These are phyloP conservation scores for Rubus idaeus DNA, from an alignment of 306 rosid species.

Conservation along the genomic window DNA sequence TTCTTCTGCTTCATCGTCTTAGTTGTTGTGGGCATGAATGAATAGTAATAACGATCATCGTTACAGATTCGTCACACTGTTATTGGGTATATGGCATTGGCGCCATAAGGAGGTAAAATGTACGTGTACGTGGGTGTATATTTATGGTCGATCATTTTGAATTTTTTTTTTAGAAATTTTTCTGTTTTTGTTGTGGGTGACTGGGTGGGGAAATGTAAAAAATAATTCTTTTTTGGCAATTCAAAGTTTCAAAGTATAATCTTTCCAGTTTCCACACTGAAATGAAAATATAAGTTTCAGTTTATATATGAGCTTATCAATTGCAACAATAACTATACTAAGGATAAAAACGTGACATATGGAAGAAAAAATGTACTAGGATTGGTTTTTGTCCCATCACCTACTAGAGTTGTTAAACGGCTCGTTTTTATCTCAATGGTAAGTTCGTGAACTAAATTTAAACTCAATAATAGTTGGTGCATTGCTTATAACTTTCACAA, in stretches of 20 bases:
- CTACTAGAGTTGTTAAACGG: too few relatives aligned
- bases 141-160: slow-evolving; percentile 38
- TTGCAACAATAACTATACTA: too few relatives aligned
- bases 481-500: too few relatives aligned
- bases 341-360: too few relatives aligned
- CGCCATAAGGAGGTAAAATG: slow-evolving; percentile 15
- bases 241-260: slow-evolving; percentile 27
- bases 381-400: too few relatives aligned
- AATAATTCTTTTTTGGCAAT: slow-evolving; percentile 50
- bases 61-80: slow-evolving; percentile 13
- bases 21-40: slow-evolving; percentile 1
- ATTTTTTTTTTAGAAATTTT: slow-evolving; percentile 18
- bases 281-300: slow-evolving; percentile 22
- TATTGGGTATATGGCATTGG: slow-evolving; percentile 6
- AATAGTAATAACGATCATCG: slow-evolving; percentile 20
- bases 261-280: slow-evolving; percentile 25
- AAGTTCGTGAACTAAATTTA: too few relatives aligned
- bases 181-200: slow-evolving; percentile 19
- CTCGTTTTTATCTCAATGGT: too few relatives aligned
- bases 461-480: too few relatives aligned
- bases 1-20: slow-evolving; percentile 5
- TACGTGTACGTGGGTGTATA: slow-evolving; percentile 33
- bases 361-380: too few relatives aligned
- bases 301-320: too few relatives aligned
- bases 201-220: slow-evolving; percentile 41